These are phyloP conservation scores for Drechslerella coelobrocha DNA, from an alignment of 2,329 filamentous ascomycete genomes.

Conservation along the genomic window DNA sequence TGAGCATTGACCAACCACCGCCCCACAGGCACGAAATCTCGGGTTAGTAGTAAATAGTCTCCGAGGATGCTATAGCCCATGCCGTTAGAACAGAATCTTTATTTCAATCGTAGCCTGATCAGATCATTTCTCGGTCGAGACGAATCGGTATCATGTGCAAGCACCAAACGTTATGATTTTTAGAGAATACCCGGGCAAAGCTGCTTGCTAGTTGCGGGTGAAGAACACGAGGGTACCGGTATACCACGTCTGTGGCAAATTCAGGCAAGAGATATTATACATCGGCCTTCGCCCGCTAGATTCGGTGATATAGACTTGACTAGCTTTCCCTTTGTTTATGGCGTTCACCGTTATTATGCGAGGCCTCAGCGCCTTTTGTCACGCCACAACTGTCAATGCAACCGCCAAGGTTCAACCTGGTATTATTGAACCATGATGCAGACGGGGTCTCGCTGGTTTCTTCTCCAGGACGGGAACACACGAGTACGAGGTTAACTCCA, in stretches of 20 bases:
- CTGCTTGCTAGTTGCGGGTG: background rate
- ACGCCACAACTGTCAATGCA: background rate
- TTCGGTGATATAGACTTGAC: too few species aligned
- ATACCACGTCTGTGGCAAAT: constrained; percentile 34
- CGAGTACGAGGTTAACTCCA: constrained; percentile 47
- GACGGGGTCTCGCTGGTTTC: constrained; percentile 9
- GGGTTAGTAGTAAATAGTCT: constrained; percentile 3
- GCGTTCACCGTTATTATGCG: background rate
- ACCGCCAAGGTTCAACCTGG: constrained; percentile 17
- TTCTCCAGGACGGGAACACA: constrained; percentile 50
- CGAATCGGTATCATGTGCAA: too few species aligned
- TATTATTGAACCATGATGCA: constrained; percentile 19
- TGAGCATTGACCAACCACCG: constrained; percentile 12
- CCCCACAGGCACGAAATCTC: constrained; percentile 5
- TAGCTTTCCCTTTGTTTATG: too few species aligned
- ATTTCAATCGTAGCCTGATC: too few species aligned
- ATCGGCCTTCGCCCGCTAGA: background rate
- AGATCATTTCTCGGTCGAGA: too few species aligned
- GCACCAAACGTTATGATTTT: too few species aligned
- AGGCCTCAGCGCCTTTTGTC: background rate
- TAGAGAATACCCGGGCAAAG: constrained; percentile 21
- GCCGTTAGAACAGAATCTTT: too few species aligned
- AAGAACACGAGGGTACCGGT: constrained; percentile 26
- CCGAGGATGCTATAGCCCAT: too few species aligned
- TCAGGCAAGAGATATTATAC: constrained; percentile 7